Base-by-base conservation (phyloP, 129 eudicot species). In the Silybum marianum region DNA sequence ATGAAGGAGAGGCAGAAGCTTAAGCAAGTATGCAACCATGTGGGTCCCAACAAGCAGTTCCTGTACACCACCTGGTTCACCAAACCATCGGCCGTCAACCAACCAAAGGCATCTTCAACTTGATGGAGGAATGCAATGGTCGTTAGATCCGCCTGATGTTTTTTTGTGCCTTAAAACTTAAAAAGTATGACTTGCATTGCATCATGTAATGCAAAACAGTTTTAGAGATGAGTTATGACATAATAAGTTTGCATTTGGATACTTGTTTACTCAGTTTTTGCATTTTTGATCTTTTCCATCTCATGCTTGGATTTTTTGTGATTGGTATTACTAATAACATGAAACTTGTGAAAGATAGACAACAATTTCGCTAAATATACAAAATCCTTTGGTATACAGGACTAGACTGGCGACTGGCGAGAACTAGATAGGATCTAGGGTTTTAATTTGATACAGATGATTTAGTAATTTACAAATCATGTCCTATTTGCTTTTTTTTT, bases 1-100 rank as follows among this genome's bases (percentile, higher is more conserved):
- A 93, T 95, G 99, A 90, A 91, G 81, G 97, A 95, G 87, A 89
- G 99, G 74, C 99, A 95, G 85, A 93, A 93, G 78, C 90, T 95
- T 40, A 93, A 85, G 85, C 93, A 86, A 74, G 86, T 95, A 75
- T 95, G 99, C 91, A 93, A 89, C 90, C 98, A 93, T 75, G 90
- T 85, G 19, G 99, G 99, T 26, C 89, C 95, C 51, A 78, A 85
- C 80, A 95, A 95, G 85, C 97, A 93, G 78, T 93, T 93, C 85
- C 86, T 95, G 34, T 95, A 95, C 83, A 91, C 98, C 5, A 93
- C 99, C 40, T 95, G 98, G 99, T 95, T 92, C 90, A 88, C 92
- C 19, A 87, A 90, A 67, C 82, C 94, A 46, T 87, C 93, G 14
- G 80, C 77, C 44, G 73, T 89, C 81, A 60, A 89, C 67, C 78